Evolutionary conservation across 768 basidiomycete species (phyloP).

Genomic region (Suillus bovinus): DNA sequence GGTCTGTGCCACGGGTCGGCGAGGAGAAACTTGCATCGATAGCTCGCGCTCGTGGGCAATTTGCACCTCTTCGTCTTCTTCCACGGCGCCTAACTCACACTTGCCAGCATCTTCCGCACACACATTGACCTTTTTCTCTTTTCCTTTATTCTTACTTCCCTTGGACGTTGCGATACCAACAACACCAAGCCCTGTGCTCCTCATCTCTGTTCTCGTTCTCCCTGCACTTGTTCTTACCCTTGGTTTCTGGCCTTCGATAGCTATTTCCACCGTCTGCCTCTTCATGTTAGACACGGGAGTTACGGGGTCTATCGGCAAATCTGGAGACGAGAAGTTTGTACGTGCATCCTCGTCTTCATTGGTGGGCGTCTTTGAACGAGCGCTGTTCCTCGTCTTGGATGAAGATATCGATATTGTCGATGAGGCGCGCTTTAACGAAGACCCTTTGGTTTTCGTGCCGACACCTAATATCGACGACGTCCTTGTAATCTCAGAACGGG

Average conservation of each 20-base stretch:
- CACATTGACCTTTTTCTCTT: constrained; percentile 26
- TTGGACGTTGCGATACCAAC: constrained; percentile 53
- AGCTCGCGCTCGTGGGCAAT: constrained; percentile 34
- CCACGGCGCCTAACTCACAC: constrained; percentile 5
- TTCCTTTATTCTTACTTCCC: constrained; percentile 37
- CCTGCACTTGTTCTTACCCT: constrained; percentile 3
- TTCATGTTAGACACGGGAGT: constrained; percentile 33
- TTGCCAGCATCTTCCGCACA: constrained; percentile 19
- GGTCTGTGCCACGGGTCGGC: constrained; percentile 38
- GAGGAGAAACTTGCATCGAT: constrained; percentile 60
- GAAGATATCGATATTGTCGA: constrained; percentile 6
- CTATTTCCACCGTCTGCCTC: constrained; percentile 18
- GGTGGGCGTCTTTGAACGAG: constrained; percentile 19
- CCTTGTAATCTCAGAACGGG: constrained; percentile 1
- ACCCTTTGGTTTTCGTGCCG: not conserved
- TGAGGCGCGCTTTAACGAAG: not conserved
- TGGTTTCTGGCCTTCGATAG: not conserved
- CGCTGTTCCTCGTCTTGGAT: not conserved
- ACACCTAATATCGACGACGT: not conserved
- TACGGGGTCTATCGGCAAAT: constrained; percentile 32
- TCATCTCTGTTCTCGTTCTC: constrained; percentile 10
- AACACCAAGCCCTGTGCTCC: constrained; percentile 26
- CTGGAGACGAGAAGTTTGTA: constrained; percentile 28
- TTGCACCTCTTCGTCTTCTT: constrained; percentile 19
- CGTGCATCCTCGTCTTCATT: constrained; percentile 10